Evolutionary conservation across 768 basidiomycete species (phyloP), one percentile per base, ranked within the genome.

Genomic region (Albatrellus ellisii): DNA sequence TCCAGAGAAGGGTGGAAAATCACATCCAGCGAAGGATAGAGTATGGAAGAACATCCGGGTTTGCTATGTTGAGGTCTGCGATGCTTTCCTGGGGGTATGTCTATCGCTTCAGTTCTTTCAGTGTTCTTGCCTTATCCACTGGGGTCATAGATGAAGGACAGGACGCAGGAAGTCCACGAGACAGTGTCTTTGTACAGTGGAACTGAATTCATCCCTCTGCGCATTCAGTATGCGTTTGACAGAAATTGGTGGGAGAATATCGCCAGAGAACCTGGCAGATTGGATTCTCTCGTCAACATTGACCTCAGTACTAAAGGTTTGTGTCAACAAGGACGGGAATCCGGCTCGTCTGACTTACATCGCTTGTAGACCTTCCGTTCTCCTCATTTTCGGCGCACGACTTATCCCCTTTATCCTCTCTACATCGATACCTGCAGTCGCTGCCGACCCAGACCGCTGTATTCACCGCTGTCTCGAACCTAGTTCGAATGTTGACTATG

Each of bases 381-480:
- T 28, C 39, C 14, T 46, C 44, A 2, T 41, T 14, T 7, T 32
- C 46, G 8, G 5, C 46, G 26, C n/a, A 53, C 22, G 37, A 47
- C 12, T 26, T 50, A 8, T 40, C 44, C 21, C 61, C 56, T 32
- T 49, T 46, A 25, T 59, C 41, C 44, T 64, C 48, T 52, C 71
- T 59, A 24, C 69, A 60, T 22, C 54, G 60, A 7, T 83, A 78
- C 53, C 63, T 90, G 1, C 60, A 65, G 6, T 72, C 77, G 3
- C 66, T 88, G 2, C 86, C 87, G 1, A 87, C 86, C 0, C 72
- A 73, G 44, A 86, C 85, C 0, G 82, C 84, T 12, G 57, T 79
- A 27, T 64, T 70, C 4, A 70, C 61, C 22, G 68, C 79, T 0
- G 63, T 86, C 35, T 67, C 70, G 34, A 71, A 62, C 14, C 62